Evolutionary conservation across 2,329 filamentous ascomycete species (phyloP).

Genomic region (Hysterium pulicare): DNA sequence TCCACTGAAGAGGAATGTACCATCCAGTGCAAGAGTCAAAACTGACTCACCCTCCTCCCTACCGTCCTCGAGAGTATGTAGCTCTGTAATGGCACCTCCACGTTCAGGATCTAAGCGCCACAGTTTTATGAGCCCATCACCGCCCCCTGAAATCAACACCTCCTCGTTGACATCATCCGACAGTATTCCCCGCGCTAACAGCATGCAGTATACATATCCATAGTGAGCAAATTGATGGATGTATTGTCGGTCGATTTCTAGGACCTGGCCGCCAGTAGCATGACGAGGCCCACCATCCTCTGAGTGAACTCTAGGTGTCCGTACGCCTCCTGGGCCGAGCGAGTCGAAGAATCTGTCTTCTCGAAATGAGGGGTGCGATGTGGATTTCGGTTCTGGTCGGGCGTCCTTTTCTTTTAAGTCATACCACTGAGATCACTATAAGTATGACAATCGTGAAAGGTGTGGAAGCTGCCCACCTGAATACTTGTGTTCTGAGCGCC

Average conservation of each 20-base stretch:
- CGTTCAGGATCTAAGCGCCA: constrained; percentile 69
- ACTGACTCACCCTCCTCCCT: constrained; percentile 58
- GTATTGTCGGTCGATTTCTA: constrained; percentile 79
- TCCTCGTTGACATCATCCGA: constrained; percentile 69
- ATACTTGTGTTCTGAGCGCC: constrained; percentile 94
- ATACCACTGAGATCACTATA: constrained; percentile 61
- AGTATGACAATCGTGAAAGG: constrained; percentile 17
- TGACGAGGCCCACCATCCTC: constrained; percentile 47
- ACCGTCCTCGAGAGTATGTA: constrained; percentile 64
- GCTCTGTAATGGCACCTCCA: constrained; percentile 63
- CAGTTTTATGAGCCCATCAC: constrained; percentile 91
- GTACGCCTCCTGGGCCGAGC: constrained; percentile 74
- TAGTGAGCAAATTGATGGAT: constrained; percentile 89
- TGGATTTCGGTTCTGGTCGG: constrained; percentile 59
- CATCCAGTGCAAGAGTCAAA: constrained; percentile 79
- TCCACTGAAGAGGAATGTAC: constrained; percentile 88
- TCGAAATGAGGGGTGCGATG: constrained; percentile 69
- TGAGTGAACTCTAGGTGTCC: constrained; percentile 68
- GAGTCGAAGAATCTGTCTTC: constrained; percentile 94
- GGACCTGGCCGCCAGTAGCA: constrained; percentile 58
- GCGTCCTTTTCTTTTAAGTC: constrained; percentile 63
- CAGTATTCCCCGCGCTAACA: constrained; percentile 72
- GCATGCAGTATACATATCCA: constrained; percentile 96
- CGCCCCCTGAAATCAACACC: constrained; percentile 83
- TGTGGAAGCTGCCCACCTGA: constrained; percentile 51